These are phyloP conservation scores for Venturia pyrina DNA, from an alignment of 2,329 filamentous ascomycete species.

Conservation along the genomic window DNA sequence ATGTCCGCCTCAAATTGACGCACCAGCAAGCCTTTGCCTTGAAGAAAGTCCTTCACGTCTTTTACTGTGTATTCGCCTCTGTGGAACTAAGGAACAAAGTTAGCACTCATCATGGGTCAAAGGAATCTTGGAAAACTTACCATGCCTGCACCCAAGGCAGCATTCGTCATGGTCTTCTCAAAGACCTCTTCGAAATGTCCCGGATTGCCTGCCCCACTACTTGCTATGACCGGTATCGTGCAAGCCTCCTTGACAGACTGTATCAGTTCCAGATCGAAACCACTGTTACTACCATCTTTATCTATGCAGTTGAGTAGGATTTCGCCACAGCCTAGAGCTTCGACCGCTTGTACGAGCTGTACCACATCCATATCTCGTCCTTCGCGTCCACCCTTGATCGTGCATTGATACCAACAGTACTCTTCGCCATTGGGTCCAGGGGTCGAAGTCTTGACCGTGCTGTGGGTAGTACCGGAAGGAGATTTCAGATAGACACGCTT, in stretches of 20 bases:
- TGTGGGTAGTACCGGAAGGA: slow-evolving; percentile 59
- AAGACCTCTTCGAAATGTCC: slow-evolving; percentile 89
- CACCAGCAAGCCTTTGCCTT: slow-evolving; percentile 62
- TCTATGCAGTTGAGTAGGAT: slow-evolving; percentile 97
- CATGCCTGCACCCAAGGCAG: slow-evolving; percentile 91
- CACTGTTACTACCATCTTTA: slow-evolving; percentile 86
- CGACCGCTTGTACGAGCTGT: slow-evolving; percentile 77
- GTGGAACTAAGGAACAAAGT: slow-evolving; percentile 57
- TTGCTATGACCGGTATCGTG: slow-evolving; percentile 89
- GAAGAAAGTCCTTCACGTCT: slow-evolving; percentile 81
- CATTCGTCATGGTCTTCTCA: slow-evolving; percentile 73
- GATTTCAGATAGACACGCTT: slow-evolving; percentile 75
- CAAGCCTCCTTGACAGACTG: slow-evolving; percentile 77
- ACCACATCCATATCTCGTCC: slow-evolving; percentile 89
- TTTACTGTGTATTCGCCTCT: slow-evolving; percentile 87
- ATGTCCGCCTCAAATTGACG: slow-evolving; percentile 59
- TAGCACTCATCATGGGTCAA: background rate
- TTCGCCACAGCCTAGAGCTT: slow-evolving; percentile 92
- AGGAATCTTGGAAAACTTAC: slow-evolving; percentile 31
- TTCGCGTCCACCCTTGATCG: slow-evolving; percentile 89
- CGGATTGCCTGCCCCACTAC: slow-evolving; percentile 81
- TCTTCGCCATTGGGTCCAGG: slow-evolving; percentile 67
- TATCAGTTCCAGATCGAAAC: slow-evolving; percentile 90
- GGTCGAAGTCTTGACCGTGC: slow-evolving; percentile 60
- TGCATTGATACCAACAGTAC: slow-evolving; percentile 96